phyloP scores from a whole-genome alignment of 2,329 filamentous ascomycete genomes.

The Chaetomiaceae sp. region DNA sequence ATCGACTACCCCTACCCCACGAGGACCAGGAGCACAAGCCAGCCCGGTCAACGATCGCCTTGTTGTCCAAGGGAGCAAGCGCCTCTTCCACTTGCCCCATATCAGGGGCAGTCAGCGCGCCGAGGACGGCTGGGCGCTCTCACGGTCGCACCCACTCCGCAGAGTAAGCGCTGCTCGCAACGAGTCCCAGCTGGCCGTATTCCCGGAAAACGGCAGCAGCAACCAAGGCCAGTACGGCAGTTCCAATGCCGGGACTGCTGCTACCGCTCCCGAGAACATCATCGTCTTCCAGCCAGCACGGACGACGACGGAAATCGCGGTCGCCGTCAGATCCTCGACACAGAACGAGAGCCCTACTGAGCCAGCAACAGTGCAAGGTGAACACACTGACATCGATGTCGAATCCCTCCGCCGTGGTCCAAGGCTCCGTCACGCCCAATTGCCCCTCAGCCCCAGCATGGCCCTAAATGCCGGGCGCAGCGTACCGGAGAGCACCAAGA shows the following conservation, averaged over 20 bases:
- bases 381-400: constrained; percentile 30
- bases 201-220: neutral
- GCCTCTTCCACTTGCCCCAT: too few species aligned
- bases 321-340: neutral
- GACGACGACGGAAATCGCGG: constrained; percentile 31
- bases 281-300: neutral
- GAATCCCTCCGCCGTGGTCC: constrained; percentile 28
- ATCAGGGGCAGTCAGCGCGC: neutral
- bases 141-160: neutral
- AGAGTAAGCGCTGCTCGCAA: neutral
- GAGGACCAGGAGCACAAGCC: neutral
- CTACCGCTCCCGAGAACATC: neutral
- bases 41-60: neutral
- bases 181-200: neutral
- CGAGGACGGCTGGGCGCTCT: neutral
- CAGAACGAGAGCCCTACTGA: neutral
- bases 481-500: constrained; percentile 2
- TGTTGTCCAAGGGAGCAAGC: too few species aligned
- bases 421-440: constrained; percentile 12
- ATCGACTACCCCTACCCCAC: neutral
- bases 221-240: neutral
- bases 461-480: constrained; percentile 7
- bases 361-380: too few species aligned
- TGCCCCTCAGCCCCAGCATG: constrained; percentile 38
- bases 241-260: neutral